Base-by-base conservation (phyloP, 495 filamentous ascomycete species). In the Geopyxis carbonaria region DNA sequence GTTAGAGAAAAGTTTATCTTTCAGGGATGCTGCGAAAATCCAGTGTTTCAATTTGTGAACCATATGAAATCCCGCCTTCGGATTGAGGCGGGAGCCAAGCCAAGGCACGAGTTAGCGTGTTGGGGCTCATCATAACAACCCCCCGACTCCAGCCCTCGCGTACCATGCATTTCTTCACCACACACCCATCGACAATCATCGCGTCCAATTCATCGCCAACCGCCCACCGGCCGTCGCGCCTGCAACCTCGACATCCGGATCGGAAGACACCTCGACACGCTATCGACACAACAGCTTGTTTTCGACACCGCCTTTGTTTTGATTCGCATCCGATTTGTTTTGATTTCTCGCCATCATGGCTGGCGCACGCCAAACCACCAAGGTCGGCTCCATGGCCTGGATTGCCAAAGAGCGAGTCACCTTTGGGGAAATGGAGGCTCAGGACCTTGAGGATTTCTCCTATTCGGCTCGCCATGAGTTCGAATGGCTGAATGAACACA, bases 401-500 rank as follows among this genome's bases (percentile, higher is more conserved):
- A 68, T 82, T 40, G 61, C 67, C 13, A 62, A 69, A 43, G 78
- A 83, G 56, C 69, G 78, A 39, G 63, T 72, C 34, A 72, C 76
- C 46, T 61, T 75, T n/a, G 55, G 62, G 21, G 65, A 72, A 18
- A 62, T 80, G 28, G 60, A 75, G 24, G 63, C 67, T 4, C 69
- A 80, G 50, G 89, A 95, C 57, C 64, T 79, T 34, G 85, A 93
- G 45, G 84, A 92, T 57, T 84, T 93, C 53, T 70, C 80, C 35
- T 95, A 79, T 60, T 76, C 81, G 0, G 83, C 78, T 44, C 73
- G 78, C 29, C 85, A 92, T 61, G 86, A 95, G 51, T 63, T 93
- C 54, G 86, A 89, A 48, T 94, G 86, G 84, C 61, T 94, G 49
- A 93, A 93, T 51, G 86, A 94, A 59, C 86, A 94, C 59, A 93